Percentiles rank a stretch among this genome's conserved stretches.
These are phyloP conservation scores for Globisporangium radiosum DNA, from an alignment of 352 stramenopile genomes.

Conservation along the genomic window DNA sequence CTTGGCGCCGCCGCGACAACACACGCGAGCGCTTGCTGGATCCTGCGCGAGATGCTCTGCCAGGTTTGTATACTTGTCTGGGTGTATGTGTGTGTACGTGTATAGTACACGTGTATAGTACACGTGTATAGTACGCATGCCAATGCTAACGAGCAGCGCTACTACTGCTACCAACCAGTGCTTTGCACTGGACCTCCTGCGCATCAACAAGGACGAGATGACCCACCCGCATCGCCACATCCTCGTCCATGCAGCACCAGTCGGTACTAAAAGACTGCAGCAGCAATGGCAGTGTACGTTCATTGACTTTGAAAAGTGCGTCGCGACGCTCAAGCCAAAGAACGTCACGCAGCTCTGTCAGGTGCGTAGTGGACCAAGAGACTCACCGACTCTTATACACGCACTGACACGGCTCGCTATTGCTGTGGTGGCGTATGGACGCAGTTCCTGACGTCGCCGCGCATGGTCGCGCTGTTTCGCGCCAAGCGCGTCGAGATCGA, in stretches of 20 bases:
- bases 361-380: slow-evolving; percentile 15
- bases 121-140: not conserved
- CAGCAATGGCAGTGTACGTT: slow-evolving; percentile 47
- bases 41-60: slow-evolving; percentile 55
- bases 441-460: slow-evolving; percentile 65
- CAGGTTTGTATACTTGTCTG: slow-evolving; percentile 22
- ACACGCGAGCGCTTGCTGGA: slow-evolving; percentile 32
- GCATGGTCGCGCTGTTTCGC: slow-evolving; percentile 41
- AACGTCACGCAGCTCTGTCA: slow-evolving; percentile 78
- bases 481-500: slow-evolving; percentile 38
- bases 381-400: not conserved
- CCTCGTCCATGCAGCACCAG: slow-evolving; percentile 25
- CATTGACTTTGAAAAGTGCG: slow-evolving; percentile 77
- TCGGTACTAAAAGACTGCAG: not conserved
- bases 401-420: not conserved
- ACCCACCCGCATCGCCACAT: slow-evolving; percentile 73
- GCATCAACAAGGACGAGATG: slow-evolving; percentile 81
- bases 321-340: slow-evolving; percentile 55
- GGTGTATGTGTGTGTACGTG: not conserved
- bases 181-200: slow-evolving; percentile 64
- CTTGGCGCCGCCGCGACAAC: slow-evolving; percentile 23
- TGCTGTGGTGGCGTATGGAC: not conserved
- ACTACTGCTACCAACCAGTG: slow-evolving; percentile 22
- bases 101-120: not conserved
- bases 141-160: not conserved